These are phyloP conservation scores for Cenchrus fungigraminus DNA, from an alignment of 176 grass and related monocot genomes.

Conservation along the genomic window DNA sequence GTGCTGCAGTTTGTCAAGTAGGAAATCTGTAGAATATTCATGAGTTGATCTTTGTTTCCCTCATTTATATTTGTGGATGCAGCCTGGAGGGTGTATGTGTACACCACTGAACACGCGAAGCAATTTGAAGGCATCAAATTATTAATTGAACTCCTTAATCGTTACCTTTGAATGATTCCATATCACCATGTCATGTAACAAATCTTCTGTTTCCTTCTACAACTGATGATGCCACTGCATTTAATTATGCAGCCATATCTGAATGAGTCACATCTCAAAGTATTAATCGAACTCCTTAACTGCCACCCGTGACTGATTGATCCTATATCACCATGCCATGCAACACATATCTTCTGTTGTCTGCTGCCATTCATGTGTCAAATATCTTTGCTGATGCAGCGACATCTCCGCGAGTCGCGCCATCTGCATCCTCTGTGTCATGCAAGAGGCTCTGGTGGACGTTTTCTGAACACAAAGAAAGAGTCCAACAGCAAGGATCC, in stretches of 20 bases:
- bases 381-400: slow-evolving; percentile 51
- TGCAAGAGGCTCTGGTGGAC: slow-evolving; percentile 74
- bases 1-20: slow-evolving; percentile 1
- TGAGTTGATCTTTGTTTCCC: slow-evolving; percentile 22
- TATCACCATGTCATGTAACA: neutral
- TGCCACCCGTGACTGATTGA: neutral
- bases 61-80: slow-evolving; percentile 44
- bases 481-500: slow-evolving; percentile 34
- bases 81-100: slow-evolving; percentile 65
- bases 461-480: slow-evolving; percentile 87
- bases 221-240: neutral
- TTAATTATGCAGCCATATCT: slow-evolving; percentile 69
- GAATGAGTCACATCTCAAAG: slow-evolving; percentile 57
- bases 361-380: neutral
- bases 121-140: slow-evolving; percentile 75
- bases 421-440: slow-evolving; percentile 90
- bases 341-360: neutral
- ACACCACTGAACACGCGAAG: slow-evolving; percentile 74
- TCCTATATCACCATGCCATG: neutral
- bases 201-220: neutral
- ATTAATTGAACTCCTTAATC: neutral
- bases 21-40: neutral
- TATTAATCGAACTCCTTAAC: neutral
- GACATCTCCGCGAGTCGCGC: slow-evolving; percentile 88
- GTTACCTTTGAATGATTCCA: neutral